These are phyloP conservation scores for Lachancea quebecensis DNA, from an alignment of 805 yeast genomes.

Conservation along the genomic window DNA sequence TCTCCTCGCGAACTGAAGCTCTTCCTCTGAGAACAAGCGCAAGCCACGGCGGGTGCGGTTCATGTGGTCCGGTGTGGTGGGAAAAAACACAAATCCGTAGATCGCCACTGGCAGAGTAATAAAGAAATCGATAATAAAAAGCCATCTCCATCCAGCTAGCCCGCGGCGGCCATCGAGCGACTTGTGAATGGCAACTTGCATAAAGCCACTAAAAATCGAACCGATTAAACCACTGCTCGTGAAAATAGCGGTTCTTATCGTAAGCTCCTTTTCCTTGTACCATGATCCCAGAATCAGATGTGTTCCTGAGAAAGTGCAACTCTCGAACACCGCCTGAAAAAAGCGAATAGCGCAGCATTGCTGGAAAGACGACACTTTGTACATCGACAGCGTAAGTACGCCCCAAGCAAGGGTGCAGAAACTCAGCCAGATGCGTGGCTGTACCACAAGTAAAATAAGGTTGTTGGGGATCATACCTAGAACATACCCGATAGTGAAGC, in stretches of 20 bases:
- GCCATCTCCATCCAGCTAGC: constrained; percentile 54
- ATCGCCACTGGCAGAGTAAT: constrained; percentile 47
- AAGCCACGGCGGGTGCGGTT: constrained; percentile 15
- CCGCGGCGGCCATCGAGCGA: constrained; percentile 41
- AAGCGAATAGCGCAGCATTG: constrained; percentile 49
- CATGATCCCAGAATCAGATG: constrained; percentile 45
- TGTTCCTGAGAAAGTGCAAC: constrained; percentile 45
- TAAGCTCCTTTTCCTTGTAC: constrained; percentile 40
- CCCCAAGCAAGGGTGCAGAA: constrained; percentile 49
- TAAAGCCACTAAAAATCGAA: constrained; percentile 41
- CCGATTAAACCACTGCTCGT: constrained; percentile 47
- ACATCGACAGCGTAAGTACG: constrained; percentile 41
- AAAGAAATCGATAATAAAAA: constrained; percentile 50
- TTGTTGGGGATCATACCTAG: constrained; percentile 54
- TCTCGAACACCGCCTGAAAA: constrained; percentile 50
- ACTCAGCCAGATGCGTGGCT: constrained; percentile 47
- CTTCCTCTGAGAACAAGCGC: constrained; percentile 33
- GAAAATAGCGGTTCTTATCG: constrained; percentile 44
- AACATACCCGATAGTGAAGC: constrained; percentile 49
- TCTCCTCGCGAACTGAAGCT: constrained; percentile 32
- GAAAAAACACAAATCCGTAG: constrained; percentile 52
- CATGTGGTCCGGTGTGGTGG: constrained; percentile 50
- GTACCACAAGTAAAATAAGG: constrained; percentile 39
- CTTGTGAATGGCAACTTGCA: constrained; percentile 44
- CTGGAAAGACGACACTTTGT: constrained; percentile 37